Evolutionary conservation across 768 basidiomycete genomes (phyloP).

Genomic region (Mrakia frigida): DNA sequence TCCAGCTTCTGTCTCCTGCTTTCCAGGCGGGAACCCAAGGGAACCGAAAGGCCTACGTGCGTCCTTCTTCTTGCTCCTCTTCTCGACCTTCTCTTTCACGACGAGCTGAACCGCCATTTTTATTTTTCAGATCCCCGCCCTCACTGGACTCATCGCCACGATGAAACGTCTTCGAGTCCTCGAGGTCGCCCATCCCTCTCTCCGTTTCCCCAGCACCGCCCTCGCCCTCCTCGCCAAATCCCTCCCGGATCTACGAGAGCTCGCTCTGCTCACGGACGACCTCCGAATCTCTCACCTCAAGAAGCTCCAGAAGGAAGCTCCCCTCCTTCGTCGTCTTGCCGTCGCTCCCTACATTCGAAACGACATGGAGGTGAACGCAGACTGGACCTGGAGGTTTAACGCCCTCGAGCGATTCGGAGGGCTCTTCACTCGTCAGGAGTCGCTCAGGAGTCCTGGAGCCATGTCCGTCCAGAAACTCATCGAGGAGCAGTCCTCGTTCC

Average conservation of each 20-base stretch:
- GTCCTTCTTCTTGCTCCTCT: neutral
- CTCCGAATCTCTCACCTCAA: neutral
- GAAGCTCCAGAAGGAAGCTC: neutral
- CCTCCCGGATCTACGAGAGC: neutral
- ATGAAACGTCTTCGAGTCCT: slow-evolving; percentile 15
- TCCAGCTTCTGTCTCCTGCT: slow-evolving; percentile 18
- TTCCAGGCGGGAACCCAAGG: neutral
- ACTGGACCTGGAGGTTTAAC: neutral
- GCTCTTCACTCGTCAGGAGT: neutral
- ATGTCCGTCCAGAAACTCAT: neutral
- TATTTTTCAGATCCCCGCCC: neutral
- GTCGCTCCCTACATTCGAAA: slow-evolving; percentile 9
- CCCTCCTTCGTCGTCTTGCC: neutral
- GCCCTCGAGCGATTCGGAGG: neutral
- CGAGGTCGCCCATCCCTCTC: neutral
- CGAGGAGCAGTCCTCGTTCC: neutral
- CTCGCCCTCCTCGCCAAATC: neutral
- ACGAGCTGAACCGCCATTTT: neutral
- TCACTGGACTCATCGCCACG: neutral
- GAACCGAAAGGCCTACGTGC: neutral
- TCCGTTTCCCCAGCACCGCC: neutral
- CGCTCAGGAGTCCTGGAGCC: neutral
- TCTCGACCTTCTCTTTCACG: neutral
- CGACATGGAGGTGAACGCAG: neutral
- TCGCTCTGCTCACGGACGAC: slow-evolving; percentile 7